These are phyloP conservation scores for Sclerospora graminicola DNA, from an alignment of 352 stramenopile species.

Conservation along the genomic window DNA sequence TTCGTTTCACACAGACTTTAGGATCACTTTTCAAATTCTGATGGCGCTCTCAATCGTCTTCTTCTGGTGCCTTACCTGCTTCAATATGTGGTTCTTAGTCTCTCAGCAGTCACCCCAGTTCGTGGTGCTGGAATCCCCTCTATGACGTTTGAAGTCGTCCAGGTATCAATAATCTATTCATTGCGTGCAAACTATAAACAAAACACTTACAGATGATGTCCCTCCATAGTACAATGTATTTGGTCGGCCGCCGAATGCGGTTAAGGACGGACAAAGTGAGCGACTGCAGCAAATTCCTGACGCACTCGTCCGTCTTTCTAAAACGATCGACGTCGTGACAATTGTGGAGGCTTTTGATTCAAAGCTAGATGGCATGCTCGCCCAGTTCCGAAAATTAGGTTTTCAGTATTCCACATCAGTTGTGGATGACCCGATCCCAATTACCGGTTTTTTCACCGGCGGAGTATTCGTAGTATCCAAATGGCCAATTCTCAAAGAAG, in stretches of 20 bases:
- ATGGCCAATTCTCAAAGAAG: constrained; percentile 69
- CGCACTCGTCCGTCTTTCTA: constrained; percentile 32
- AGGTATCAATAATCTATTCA: background rate
- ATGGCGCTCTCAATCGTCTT: too few relatives aligned
- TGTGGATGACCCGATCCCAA: constrained; percentile 67
- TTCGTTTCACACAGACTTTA: too few relatives aligned
- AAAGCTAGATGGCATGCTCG: constrained; percentile 44
- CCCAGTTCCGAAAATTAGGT: constrained; percentile 37
- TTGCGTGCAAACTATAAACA: constrained; percentile 7
- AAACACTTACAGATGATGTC: background rate
- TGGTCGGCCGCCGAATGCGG: constrained; percentile 56
- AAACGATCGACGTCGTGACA: constrained; percentile 60
- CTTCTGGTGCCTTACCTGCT: too few relatives aligned
- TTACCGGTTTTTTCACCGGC: constrained; percentile 70
- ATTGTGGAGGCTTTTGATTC: constrained; percentile 56
- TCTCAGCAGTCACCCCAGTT: too few relatives aligned
- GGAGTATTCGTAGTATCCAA: constrained; percentile 74
- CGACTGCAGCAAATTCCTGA: constrained; percentile 48
- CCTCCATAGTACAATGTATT: constrained; percentile 70
- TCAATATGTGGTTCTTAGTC: too few relatives aligned
- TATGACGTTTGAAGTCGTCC: background rate
- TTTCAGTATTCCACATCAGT: constrained; percentile 57
- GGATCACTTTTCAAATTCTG: too few relatives aligned
- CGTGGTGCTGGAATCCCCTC: background rate
- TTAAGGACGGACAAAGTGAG: constrained; percentile 59